A percentile compares a stretch with the other conserved stretches of the same genome.
These are phyloP conservation scores for Clavaria fumosa DNA, from an alignment of 768 basidiomycete species.

Conservation along the genomic window DNA sequence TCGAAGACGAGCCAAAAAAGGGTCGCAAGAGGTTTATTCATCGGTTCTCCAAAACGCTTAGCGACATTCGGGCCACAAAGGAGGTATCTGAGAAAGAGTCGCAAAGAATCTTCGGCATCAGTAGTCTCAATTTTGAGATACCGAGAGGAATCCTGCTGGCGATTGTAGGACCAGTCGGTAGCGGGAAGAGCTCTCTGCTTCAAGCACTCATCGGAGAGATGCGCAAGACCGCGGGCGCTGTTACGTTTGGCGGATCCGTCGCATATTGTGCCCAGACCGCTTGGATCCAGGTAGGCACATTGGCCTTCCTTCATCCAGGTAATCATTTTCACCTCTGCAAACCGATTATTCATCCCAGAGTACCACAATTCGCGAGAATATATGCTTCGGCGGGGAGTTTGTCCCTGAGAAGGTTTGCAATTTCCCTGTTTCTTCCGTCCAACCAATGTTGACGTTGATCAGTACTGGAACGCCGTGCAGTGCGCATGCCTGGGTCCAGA, in stretches of 20 bases:
- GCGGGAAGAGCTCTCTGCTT: conserved; percentile 45
- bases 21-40: conserved; percentile 10
- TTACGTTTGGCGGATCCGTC: conserved; percentile 45
- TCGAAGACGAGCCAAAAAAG: conserved; percentile 9
- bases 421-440: no score
- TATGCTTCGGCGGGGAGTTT: conserved; percentile 49
- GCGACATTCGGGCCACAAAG: conserved; percentile 3
- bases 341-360: neutral
- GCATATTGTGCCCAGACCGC: conserved; percentile 62
- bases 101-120: conserved; percentile 32
- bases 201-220: conserved; percentile 61
- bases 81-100: conserved; percentile 10
- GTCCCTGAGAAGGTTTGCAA: no score
- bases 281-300: conserved; percentile 60
- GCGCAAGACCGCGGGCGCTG: conserved; percentile 33
- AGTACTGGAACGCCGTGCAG: conserved; percentile 50
- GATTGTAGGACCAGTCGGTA: conserved; percentile 55
- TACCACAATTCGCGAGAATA: conserved; percentile 38
- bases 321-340: no score
- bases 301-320: conserved; percentile 23
- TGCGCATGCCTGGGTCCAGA: conserved; percentile 47
- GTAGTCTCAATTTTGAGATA: conserved; percentile 34
- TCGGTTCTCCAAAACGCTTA: conserved; percentile 9
- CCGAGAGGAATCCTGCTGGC: conserved; percentile 44
- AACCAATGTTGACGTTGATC: no score